Percentiles rank a stretch among this genome's conserved stretches.
Evolutionary conservation across 2,329 filamentous ascomycete genomes (phyloP).

Genomic region (Diplodia seriata): DNA sequence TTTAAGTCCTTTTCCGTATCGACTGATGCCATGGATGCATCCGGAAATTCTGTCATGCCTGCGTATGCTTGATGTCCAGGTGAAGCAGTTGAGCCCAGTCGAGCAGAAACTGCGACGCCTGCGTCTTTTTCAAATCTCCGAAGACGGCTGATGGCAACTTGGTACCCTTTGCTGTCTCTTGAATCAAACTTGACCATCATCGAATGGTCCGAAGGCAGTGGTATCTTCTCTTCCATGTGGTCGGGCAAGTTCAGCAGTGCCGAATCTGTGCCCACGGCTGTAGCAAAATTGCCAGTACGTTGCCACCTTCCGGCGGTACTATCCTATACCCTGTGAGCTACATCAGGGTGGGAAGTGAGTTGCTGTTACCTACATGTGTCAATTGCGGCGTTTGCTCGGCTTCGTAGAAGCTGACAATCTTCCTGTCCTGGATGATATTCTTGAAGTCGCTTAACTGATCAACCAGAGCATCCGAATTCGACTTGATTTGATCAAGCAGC

Average conservation of each 20-base stretch:
- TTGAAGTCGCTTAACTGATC: slow-evolving; percentile 40
- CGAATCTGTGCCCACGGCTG: background rate
- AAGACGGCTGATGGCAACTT: background rate
- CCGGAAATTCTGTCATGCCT: too few relatives aligned
- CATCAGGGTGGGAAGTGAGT: too few relatives aligned
- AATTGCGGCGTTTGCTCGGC: slow-evolving; percentile 38
- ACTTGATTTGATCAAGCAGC: background rate
- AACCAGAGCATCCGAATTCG: slow-evolving; percentile 23
- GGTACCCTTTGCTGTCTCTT: slow-evolving; percentile 26
- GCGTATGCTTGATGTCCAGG: too few relatives aligned
- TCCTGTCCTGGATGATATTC: slow-evolving; percentile 41
- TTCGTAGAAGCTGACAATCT: slow-evolving; percentile 44
- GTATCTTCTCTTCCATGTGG: slow-evolving; percentile 37
- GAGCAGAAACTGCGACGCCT: background rate
- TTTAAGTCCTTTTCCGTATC: too few relatives aligned
- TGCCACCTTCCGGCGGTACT: background rate
- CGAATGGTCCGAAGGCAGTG: slow-evolving; percentile 38
- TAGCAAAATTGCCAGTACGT: background rate
- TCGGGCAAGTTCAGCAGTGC: slow-evolving; percentile 34
- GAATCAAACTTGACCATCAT: slow-evolving; percentile 41
- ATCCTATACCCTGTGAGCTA: background rate
- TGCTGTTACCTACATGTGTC: slow-evolving; percentile 33
- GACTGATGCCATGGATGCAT: too few relatives aligned
- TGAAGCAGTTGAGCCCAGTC: background rate
- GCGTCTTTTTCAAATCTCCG: background rate